Percentiles rank a stretch among this genome's conserved stretches.
phyloP scores from a whole-genome alignment of 257 asterid genomes.

The Voacanga thouarsii region DNA sequence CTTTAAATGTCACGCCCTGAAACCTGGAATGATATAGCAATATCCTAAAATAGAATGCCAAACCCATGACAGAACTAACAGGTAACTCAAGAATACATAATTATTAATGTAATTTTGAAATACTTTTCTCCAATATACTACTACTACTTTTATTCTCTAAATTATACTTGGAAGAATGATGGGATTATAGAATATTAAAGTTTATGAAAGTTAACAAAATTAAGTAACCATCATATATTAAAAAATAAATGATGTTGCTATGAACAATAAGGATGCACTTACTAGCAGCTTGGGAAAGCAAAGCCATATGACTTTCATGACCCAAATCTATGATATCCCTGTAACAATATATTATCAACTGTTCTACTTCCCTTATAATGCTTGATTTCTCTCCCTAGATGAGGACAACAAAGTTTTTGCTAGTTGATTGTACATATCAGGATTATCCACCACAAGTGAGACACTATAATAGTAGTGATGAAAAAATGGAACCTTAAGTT shows the following conservation, averaged over 20 bases:
- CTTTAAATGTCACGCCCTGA: no score
- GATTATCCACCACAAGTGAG: no score
- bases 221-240: not conserved
- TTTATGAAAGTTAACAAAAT: not conserved
- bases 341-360: constrained; percentile 56
- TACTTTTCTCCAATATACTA: not conserved
- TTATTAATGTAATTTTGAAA: not conserved
- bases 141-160: not conserved
- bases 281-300: constrained; percentile 68
- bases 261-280: constrained; percentile 31
- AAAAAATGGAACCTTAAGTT: no score
- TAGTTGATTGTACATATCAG: constrained; percentile 53
- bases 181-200: not conserved
- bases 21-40: no score
- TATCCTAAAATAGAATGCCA: no score
- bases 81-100: no score
- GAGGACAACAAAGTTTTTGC: constrained; percentile 49
- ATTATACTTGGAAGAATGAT: not conserved
- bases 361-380: constrained; percentile 36
- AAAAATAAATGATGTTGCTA: not conserved
- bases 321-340: constrained; percentile 72
- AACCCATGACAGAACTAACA: no score
- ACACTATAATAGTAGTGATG: no score
- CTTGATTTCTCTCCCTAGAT: constrained; percentile 86
- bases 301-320: constrained; percentile 43